These are phyloP conservation scores for Colletotrichum godetiae DNA, from an alignment of 2,329 filamentous ascomycete species.

Conservation along the genomic window DNA sequence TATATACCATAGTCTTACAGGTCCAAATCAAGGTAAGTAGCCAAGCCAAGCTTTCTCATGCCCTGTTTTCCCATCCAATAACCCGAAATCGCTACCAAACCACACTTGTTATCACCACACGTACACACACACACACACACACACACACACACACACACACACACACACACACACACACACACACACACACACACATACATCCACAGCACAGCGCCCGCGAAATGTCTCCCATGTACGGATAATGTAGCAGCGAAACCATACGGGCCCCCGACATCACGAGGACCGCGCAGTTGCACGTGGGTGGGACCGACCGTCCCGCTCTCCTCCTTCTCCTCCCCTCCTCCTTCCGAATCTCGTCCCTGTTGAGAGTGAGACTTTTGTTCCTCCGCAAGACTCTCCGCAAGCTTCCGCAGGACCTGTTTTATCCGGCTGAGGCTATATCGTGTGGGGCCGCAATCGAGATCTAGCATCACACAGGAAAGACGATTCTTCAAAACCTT, in stretches of 20 bases:
- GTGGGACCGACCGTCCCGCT: neutral
- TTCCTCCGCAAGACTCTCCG: too few relatives aligned
- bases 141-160: too few relatives aligned
- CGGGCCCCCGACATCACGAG: slow-evolving; percentile 14
- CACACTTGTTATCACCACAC: neutral
- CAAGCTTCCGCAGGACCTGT: neutral
- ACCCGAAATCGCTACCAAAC: neutral
- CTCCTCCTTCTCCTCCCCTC: neutral
- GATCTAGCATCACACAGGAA: neutral
- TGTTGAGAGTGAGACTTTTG: too few relatives aligned
- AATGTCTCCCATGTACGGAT: neutral
- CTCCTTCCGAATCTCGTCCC: neutral
- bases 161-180: too few relatives aligned
- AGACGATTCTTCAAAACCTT: neutral
- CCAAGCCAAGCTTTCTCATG: neutral
- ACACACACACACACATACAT: too few relatives aligned
- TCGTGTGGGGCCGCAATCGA: slow-evolving; percentile 25
- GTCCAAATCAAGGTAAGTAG: neutral
- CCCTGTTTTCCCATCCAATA: neutral
- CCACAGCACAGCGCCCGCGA: neutral
- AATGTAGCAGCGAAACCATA: neutral
- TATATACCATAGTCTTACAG: neutral
- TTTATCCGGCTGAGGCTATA: slow-evolving; percentile 10
- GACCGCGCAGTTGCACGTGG: slow-evolving; percentile 1
- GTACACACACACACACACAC: too few relatives aligned